These are phyloP conservation scores for Kewa caespitosa DNA, from an alignment of 179 eudicot genomes.

Conservation along the genomic window DNA sequence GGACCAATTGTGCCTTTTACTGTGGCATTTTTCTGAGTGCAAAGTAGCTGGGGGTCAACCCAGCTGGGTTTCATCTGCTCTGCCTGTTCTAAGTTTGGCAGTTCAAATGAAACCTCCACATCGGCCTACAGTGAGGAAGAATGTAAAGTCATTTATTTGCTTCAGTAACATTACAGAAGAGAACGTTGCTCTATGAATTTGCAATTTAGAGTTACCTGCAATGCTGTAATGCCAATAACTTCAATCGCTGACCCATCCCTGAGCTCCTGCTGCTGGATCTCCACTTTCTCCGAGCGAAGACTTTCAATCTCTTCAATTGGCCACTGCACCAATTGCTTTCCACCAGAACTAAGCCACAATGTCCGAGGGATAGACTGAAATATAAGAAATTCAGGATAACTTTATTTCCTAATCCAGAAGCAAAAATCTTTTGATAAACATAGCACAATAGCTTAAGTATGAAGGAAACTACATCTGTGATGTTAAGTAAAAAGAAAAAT, in stretches of 20 bases:
- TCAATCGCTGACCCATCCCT: slow-evolving; percentile 32
- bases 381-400: too few species aligned
- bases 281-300: slow-evolving; percentile 34
- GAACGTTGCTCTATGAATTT: too few species aligned
- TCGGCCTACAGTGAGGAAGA: slow-evolving; percentile 24
- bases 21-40: slow-evolving; percentile 21
- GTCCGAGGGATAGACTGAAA: slow-evolving; percentile 39
- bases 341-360: slow-evolving; percentile 33
- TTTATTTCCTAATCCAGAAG: too few species aligned
- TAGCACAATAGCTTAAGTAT: too few species aligned
- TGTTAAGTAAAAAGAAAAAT: too few species aligned
- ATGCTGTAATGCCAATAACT: slow-evolving; percentile 36
- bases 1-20: slow-evolving; percentile 30
- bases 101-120: slow-evolving; percentile 30
- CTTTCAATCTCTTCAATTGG: slow-evolving; percentile 39
- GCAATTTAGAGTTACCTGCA: slow-evolving; percentile 32
- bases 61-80: slow-evolving; percentile 30
- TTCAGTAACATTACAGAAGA: not conserved
- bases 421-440: too few species aligned
- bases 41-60: slow-evolving; percentile 33
- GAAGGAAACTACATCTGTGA: too few species aligned
- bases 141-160: not conserved
- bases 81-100: slow-evolving; percentile 22
- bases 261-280: slow-evolving; percentile 31
- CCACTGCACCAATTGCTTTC: slow-evolving; percentile 45